Base-by-base conservation (phyloP, 2,329 filamentous ascomycete genomes). In the Xylariaceae sp. region DNA sequence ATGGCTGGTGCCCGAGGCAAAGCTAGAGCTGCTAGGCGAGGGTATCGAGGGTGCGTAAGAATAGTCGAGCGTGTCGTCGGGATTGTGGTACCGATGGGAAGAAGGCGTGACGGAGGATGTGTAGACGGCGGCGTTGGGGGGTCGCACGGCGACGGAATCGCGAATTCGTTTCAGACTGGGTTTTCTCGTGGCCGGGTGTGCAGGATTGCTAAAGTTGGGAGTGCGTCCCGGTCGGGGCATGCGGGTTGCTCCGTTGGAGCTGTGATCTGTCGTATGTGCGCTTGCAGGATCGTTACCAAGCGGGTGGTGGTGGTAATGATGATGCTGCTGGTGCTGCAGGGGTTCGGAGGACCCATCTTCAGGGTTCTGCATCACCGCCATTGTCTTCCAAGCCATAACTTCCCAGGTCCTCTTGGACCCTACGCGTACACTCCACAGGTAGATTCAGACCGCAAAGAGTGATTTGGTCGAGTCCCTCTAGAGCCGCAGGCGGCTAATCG, bases 221-320 rank as follows among this genome's bases (percentile, higher is more conserved):
- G 64, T 66, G 50, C 64, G 63, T 47, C 66, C 63, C 48, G 58
- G 61, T 57, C 54, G 63, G 56, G 59, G 53, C 45, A 56, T 56
- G 40, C 42, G 46, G 42, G 44, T 53, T 43, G 62, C 53, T 45
- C 58, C 61, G 54, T 55, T 52, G 41, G 56, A 57, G 54, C 52
- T 34, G 53, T 54, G 41, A 53, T 60, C 50, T 55, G 55, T 56
- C 50, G 53, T 48, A 58, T 48, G 43, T 46, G 42, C 42, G 48
- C 51, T 48, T 48, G 47, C 52, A 44, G 42, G 36, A 22, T 39
- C 48, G 55, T 45, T 56, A 28, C 22, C 22, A 7, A 4, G 4
- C 22, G 4, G 22, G 4, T 28, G 22, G 22, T 28, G 22, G 7
- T 5, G 22, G 22, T 28, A 7, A 28, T 28, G 34, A 38, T 38